Base-by-base conservation (phyloP, 23 red algal species). In the Gracilaria domingensis region DNA sequence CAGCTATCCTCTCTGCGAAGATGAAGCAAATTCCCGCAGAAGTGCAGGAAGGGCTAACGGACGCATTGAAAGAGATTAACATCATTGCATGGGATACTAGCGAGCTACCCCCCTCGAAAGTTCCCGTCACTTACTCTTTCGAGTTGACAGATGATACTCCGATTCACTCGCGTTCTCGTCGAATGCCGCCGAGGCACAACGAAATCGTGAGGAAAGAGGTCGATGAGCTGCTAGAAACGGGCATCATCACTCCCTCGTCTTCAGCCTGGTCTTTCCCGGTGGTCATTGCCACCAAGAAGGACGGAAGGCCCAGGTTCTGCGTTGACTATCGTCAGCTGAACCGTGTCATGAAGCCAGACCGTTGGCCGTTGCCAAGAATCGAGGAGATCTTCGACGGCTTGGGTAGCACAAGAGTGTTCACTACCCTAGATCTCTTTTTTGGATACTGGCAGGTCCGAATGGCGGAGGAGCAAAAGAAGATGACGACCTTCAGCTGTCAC, bases 381-480 rank as follows among this genome's bases (percentile, higher is more conserved):
- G 57, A 84, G 11, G 38, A 84, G 36, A 84, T 84, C 30, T 67
- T 84, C 39, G 81, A 84, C 39, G 81, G 67, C 42, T 48, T 84
- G 33, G 32, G 24, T 58, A 50, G 79, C n/a, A 12, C 21, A 11
- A 28, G 23, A 0, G 12, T 62, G 21, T 82, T 82, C 59, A 84
- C 42, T 9, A 84, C 57, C 23, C 81, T 67, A 2, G 55, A 84
- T 40, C 49, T 84, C 14, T 84, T 84, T 24, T 29, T 11, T 39
- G 49, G 81, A 9, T 84, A 84, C 23, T 66, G 81, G 23, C 54
- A 84, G 25, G 28, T 84, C 3, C 4, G 1, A 3, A 84, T 23
- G 53, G 34, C 53, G 14, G 81, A 84, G 20, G 6, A 38, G 7
- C 67, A 1, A 26, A 84, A 84, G 28, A 58, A 84, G 36, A 66